These are phyloP conservation scores for Mortierella antarctica DNA, from an alignment of 192 early-diverging fungal genomes.

Conservation along the genomic window DNA sequence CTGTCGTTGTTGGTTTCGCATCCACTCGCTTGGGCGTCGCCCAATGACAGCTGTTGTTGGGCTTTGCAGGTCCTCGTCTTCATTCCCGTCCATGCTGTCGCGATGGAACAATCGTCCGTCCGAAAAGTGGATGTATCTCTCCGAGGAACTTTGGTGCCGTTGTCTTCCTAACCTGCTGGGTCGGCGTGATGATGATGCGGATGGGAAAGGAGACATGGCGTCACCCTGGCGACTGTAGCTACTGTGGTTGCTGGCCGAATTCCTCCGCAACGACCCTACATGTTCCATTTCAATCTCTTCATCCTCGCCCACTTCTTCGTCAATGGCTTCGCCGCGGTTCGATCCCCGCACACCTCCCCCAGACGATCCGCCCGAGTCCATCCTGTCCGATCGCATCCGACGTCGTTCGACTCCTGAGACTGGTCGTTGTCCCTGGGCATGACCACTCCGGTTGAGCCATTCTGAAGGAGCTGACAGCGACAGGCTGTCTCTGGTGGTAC, in stretches of 20 bases:
- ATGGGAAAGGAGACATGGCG: not conserved
- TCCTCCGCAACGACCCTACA: conserved; percentile 4
- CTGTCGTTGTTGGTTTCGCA: conserved; percentile 48
- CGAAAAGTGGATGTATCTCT: not conserved
- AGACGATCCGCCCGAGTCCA: not conserved
- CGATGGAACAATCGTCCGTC: not conserved
- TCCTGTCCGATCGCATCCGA: conserved; percentile 20
- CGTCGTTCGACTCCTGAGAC: conserved; percentile 39
- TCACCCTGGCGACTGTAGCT: not conserved
- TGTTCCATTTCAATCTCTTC: conserved; percentile 53
- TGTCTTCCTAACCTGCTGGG: not conserved
- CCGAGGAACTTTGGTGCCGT: not conserved
- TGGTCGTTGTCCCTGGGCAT: conserved; percentile 11
- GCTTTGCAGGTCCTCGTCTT: conserved; percentile 33
- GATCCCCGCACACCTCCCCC: conserved; percentile 2
- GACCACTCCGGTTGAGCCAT: conserved; percentile 7
- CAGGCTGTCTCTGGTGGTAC: not conserved
- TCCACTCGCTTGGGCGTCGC: conserved; percentile 49
- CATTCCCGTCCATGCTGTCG: conserved; percentile 2
- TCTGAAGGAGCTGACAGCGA: conserved; percentile 16
- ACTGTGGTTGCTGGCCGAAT: not conserved
- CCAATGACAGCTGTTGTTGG: conserved; percentile 44
- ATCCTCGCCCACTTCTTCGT: conserved; percentile 30
- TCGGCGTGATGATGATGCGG: not conserved
- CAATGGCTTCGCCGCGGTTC: conserved; percentile 26